Evolutionary conservation across 2,329 filamentous ascomycete genomes (phyloP).

Genomic region (Ophiostoma sp.): DNA sequence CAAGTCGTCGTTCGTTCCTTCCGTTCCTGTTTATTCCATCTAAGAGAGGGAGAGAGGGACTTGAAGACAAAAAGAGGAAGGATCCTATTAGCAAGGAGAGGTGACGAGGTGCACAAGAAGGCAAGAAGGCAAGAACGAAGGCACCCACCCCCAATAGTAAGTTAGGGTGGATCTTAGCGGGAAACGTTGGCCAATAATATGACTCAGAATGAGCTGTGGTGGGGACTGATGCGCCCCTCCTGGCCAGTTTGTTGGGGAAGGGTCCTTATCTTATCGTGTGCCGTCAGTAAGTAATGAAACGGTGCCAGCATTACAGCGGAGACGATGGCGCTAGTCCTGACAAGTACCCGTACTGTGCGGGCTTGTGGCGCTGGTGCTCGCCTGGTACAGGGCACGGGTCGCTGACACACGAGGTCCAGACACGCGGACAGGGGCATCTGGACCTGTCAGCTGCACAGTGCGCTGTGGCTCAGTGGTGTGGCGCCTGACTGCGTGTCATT

Average conservation of each 20-base stretch:
- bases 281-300: background rate
- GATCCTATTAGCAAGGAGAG: background rate
- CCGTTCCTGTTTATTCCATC: background rate
- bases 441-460: conserved; percentile 1
- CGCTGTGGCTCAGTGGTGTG: conserved; percentile 20
- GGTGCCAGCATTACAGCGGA: conserved; percentile 1
- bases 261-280: conserved; percentile 19
- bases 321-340: background rate
- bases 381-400: background rate
- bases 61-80: conserved; percentile 6
- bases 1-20: background rate
- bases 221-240: conserved; percentile 1
- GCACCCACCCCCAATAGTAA: background rate
- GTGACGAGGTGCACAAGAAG: background rate
- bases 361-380: background rate
- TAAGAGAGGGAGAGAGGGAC: background rate
- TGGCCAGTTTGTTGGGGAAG: conserved; percentile 23
- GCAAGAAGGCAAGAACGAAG: background rate
- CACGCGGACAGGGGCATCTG: conserved; percentile 14
- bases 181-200: background rate
- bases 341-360: background rate
- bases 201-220: conserved; percentile 3
- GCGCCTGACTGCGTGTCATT: conserved; percentile 20
- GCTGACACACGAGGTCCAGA: background rate
- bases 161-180: background rate